Conservation (phyloP, 179 eudicot genomes). For the Vitellaria paradoxa region DNA sequence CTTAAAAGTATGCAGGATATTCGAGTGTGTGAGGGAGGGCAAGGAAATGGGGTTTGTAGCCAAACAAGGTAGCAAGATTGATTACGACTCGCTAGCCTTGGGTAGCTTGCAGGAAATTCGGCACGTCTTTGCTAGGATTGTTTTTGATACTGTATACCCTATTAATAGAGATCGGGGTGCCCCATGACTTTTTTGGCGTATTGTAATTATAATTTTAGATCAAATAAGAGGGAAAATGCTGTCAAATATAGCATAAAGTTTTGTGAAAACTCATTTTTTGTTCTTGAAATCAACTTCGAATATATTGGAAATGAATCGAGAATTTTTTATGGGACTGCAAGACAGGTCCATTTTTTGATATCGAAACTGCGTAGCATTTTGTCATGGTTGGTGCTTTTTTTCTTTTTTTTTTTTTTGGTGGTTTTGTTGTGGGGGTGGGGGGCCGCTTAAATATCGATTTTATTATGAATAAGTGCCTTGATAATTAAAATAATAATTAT, state of each 20-base stretch:
- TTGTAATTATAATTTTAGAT: neutral
- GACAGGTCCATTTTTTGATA: no score
- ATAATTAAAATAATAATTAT: no score
- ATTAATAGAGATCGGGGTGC: constrained; percentile 12
- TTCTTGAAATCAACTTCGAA: no score
- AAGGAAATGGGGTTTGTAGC: constrained; percentile 41
- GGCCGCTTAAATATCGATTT: no score
- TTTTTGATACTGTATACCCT: constrained; percentile 73
- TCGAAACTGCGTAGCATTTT: no score
- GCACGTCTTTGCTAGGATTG: constrained; percentile 68
- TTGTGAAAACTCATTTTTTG: neutral
- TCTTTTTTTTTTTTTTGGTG: no score
- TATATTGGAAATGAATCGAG: no score
- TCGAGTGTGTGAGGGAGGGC: constrained; percentile 53
- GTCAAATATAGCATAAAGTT: neutral
- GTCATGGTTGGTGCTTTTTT: no score
- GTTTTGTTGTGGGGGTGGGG: no score
- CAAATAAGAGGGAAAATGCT: neutral
- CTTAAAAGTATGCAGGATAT: constrained; percentile 42
- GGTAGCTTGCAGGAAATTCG: constrained; percentile 60
- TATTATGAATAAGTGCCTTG: no score
- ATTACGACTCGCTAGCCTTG: constrained; percentile 50
- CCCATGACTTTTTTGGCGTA: neutral
- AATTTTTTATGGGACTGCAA: no score
- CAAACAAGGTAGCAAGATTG: constrained; percentile 57